phyloP scores from a whole-genome alignment of 106 monocot genomes.

The Apostasia ramifera region DNA sequence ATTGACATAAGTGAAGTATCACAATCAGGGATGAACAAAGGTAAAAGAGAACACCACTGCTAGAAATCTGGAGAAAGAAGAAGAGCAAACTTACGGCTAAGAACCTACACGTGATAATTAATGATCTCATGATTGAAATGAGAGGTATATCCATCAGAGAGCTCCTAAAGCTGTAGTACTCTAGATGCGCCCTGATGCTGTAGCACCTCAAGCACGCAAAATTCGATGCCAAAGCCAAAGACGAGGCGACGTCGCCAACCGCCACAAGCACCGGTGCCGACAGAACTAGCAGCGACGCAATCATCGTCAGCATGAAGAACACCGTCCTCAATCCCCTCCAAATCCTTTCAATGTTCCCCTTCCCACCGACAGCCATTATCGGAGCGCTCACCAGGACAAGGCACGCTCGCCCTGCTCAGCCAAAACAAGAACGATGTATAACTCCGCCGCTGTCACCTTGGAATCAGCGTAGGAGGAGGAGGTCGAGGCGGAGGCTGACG shows the following conservation, averaged over 20 bases:
- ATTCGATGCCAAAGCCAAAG: conserved; percentile 44
- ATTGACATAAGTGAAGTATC: conserved; percentile 45
- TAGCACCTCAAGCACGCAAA: conserved; percentile 51
- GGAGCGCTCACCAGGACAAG: not conserved
- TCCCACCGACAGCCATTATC: conserved; percentile 35
- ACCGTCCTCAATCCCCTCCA: conserved; percentile 42
- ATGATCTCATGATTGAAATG: conserved; percentile 62
- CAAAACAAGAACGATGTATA: not conserved
- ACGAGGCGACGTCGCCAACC: conserved; percentile 43
- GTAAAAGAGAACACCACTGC: no score
- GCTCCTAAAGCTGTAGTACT: conserved; percentile 48
- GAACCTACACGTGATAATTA: conserved; percentile 57
- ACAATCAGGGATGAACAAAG: conserved; percentile 1
- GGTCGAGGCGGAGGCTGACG: no score
- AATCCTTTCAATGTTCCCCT: conserved; percentile 53
- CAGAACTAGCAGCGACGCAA: conserved; percentile 62
- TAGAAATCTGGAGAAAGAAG: not conserved
- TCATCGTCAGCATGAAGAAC: conserved; percentile 78
- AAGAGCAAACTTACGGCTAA: not conserved
- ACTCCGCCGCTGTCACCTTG: not conserved
- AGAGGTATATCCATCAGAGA: conserved; percentile 74
- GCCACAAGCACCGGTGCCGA: conserved; percentile 78
- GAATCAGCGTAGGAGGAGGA: no score
- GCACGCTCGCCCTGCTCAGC: not conserved
- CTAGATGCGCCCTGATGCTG: conserved; percentile 42